Conservation (phyloP, 202 grass and related monocot species). For the Digitaria exilis region DNA sequence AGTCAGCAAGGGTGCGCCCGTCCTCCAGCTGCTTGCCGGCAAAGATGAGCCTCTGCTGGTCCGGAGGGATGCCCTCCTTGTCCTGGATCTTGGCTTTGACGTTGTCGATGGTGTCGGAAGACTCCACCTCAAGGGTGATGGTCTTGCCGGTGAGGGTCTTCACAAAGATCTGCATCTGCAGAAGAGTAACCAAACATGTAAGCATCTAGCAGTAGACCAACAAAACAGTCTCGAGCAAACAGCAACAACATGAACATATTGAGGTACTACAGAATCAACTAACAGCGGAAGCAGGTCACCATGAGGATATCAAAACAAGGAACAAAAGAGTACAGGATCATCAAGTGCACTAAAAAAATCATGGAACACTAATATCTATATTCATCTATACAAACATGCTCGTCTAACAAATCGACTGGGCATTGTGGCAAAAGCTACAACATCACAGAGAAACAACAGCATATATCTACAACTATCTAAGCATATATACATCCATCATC, state of each 20-base stretch:
- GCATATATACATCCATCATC: neutral
- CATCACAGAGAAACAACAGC: neutral
- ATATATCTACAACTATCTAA: neutral
- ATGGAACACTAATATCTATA: neutral
- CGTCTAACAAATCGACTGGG: neutral
- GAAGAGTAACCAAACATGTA: neutral
- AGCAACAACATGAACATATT: neutral
- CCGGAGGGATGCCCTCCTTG: constrained; percentile 64
- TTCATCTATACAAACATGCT: neutral
- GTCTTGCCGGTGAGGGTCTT: constrained; percentile 79
- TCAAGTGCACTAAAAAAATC: neutral
- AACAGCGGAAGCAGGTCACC: too few species aligned
- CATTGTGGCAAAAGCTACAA: neutral
- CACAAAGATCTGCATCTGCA: constrained; percentile 70
- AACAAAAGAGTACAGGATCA: neutral
- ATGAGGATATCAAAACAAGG: too few species aligned
- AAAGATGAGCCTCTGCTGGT: constrained; percentile 56
- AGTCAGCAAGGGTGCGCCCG: neutral
- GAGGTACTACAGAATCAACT: neutral
- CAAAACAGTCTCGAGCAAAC: neutral
- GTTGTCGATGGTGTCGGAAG: too few species aligned
- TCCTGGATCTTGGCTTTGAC: constrained; percentile 56
- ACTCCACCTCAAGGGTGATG: constrained; percentile 58
- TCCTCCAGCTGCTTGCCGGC: neutral
- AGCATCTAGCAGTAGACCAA: neutral